A percentile compares a stretch with the other conserved stretches of the same genome.
phyloP scores from a whole-genome alignment of 768 basidiomycete species.

The Mycena epipterygia region DNA sequence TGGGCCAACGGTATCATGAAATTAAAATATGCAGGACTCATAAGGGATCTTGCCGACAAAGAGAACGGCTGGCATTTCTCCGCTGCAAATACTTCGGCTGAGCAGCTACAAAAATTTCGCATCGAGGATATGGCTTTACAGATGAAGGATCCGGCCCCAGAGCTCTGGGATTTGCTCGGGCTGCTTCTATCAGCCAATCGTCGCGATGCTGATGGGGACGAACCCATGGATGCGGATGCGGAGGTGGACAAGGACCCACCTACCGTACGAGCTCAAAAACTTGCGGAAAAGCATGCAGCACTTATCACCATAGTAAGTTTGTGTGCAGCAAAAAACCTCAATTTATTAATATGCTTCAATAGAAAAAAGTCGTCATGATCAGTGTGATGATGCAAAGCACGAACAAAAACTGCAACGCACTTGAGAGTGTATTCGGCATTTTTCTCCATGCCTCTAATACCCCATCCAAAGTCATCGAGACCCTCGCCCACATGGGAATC shows the following conservation, averaged over 20 bases:
- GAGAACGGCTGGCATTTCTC: constrained; percentile 26
- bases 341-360: background rate
- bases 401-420: constrained; percentile 38
- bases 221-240: background rate
- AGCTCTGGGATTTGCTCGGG: constrained; percentile 28
- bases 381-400: constrained; percentile 35
- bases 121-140: constrained; percentile 30
- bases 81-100: background rate
- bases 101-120: constrained; percentile 26
- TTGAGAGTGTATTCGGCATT: constrained; percentile 37
- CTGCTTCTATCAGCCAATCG: constrained; percentile 14
- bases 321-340: background rate
- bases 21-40: background rate
- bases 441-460: constrained; percentile 42
- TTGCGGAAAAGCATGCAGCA: constrained; percentile 7
- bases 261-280: background rate
- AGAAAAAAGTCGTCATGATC: constrained; percentile 32
- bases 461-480: constrained; percentile 43
- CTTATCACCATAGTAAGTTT: constrained; percentile 6
- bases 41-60: constrained; percentile 2
- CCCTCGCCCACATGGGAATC: constrained; percentile 47
- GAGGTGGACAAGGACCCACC: background rate
- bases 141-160: constrained; percentile 22
- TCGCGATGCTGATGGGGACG: background rate
- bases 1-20: constrained; percentile 7